Conservation (phyloP, 1,284 basidiomycete species). For the Anthracocystis setariae region DNA sequence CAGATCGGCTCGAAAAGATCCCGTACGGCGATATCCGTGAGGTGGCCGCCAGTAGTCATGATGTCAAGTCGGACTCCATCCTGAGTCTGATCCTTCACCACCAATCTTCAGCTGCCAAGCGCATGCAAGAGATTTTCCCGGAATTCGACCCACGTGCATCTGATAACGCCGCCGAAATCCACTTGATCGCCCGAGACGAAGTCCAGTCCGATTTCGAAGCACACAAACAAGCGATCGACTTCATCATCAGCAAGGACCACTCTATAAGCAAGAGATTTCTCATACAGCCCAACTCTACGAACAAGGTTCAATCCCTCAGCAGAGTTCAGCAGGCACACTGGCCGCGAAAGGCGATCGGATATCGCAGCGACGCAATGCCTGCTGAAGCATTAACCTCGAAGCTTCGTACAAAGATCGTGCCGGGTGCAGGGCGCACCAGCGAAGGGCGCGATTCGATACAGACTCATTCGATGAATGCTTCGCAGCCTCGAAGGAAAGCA, state of each 20-base stretch:
- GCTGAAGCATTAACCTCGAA: neutral
- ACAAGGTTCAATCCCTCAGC: slow-evolving; percentile 5
- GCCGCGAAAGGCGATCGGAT: neutral
- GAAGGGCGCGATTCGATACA: neutral
- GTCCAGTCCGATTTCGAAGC: neutral
- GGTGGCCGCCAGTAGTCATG: slow-evolving; percentile 3
- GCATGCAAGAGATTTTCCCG: slow-evolving; percentile 13
- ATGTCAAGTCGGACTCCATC: slow-evolving; percentile 4
- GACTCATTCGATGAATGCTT: neutral
- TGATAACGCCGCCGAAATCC: slow-evolving; percentile 15
- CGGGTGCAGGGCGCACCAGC: slow-evolving; percentile 10
- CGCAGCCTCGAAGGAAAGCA: slow-evolving; percentile 11
- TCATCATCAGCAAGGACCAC: neutral
- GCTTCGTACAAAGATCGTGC: slow-evolving; percentile 18
- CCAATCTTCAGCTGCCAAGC: slow-evolving; percentile 9
- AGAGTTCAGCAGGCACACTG: slow-evolving; percentile 6
- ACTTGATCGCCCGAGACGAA: slow-evolving; percentile 20
- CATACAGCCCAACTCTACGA: slow-evolving; percentile 6
- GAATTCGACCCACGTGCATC: slow-evolving; percentile 30
- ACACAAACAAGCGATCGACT: slow-evolving; percentile 2
- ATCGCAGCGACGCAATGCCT: neutral
- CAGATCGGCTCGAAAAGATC: slow-evolving; percentile 5
- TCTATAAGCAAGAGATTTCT: slow-evolving; percentile 3
- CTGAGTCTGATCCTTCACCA: slow-evolving; percentile 12
- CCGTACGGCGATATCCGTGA: slow-evolving; percentile 18